phyloP scores from a whole-genome alignment of 441 rosid species.

The Gossypium davidsonii region DNA sequence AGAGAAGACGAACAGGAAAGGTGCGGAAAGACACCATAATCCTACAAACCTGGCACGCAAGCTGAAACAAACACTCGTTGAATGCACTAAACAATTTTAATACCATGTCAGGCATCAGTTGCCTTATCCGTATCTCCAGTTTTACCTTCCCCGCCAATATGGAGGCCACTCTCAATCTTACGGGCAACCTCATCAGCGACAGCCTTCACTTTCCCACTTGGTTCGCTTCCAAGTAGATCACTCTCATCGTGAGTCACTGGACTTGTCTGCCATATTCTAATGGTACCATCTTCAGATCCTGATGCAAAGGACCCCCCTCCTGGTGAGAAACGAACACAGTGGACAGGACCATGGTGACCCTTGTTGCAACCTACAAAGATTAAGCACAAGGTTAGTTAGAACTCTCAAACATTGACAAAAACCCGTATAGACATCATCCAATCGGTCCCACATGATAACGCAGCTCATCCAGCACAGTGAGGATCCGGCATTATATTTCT shows the following conservation, averaged over 20 bases:
- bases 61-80: background rate
- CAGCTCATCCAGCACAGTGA: background rate
- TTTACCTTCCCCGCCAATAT: slow-evolving; percentile 48
- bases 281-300: slow-evolving; percentile 95
- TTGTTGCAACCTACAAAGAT: slow-evolving; percentile 75
- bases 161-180: slow-evolving; percentile 52
- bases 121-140: slow-evolving; percentile 32
- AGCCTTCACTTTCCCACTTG: slow-evolving; percentile 52
- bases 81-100: background rate
- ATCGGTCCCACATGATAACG: background rate
- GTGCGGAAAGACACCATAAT: background rate
- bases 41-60: background rate
- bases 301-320: slow-evolving; percentile 95
- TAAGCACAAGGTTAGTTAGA: background rate
- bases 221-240: slow-evolving; percentile 27
- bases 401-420: background rate
- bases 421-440: background rate
- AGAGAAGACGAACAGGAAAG: background rate
- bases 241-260: slow-evolving; percentile 43
- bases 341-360: slow-evolving; percentile 98
- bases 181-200: slow-evolving; percentile 58
- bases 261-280: slow-evolving; percentile 86
- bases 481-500: background rate
- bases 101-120: slow-evolving; percentile 17
- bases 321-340: slow-evolving; percentile 83